Conservation (phyloP, 2,329 filamentous ascomycete genomes). For the Ceratocystis variospora region DNA sequence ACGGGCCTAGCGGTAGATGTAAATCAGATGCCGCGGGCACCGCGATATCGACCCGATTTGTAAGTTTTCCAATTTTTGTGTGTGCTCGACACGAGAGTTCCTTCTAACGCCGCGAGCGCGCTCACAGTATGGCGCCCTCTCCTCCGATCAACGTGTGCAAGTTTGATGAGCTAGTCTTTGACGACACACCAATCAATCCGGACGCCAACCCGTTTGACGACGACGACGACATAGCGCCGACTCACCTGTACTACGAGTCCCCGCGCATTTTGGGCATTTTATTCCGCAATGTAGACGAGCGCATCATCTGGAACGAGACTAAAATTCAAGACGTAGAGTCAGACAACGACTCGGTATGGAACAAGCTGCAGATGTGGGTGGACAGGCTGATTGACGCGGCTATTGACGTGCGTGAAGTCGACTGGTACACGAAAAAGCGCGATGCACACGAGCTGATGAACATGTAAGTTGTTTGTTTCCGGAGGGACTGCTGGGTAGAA, state of each 20-base stretch:
- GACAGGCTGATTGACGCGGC: conserved; percentile 19
- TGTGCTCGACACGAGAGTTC: neutral
- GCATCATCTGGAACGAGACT: conserved; percentile 44
- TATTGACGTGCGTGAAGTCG: conserved; percentile 22
- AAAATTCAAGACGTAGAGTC: conserved; percentile 27
- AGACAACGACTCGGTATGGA: conserved; percentile 31
- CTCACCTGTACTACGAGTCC: conserved; percentile 50
- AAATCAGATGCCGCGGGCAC: conserved; percentile 29
- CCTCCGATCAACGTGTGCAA: conserved; percentile 34
- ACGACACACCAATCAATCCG: conserved; percentile 23
- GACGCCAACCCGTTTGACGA: conserved; percentile 24
- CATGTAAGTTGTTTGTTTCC: conserved; percentile 29
- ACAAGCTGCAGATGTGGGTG: conserved; percentile 27
- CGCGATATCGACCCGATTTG: conserved; percentile 40
- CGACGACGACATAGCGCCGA: conserved; percentile 32
- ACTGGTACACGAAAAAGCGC: conserved; percentile 27
- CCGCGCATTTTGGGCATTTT: conserved; percentile 54
- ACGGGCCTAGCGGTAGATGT: conserved; percentile 49
- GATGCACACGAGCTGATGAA: conserved; percentile 34
- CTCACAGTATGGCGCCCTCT: conserved; percentile 32
- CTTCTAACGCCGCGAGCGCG: neutral
- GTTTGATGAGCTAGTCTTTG: conserved; percentile 31
- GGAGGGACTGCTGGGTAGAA: too few species aligned
- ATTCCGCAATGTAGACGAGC: conserved; percentile 61
- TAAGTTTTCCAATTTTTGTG: conserved; percentile 26